Evolutionary conservation across 2,329 filamentous ascomycete species (phyloP), one percentile per base, ranked within the genome.

Genomic region (Pyrenophora tritici-repentis): DNA sequence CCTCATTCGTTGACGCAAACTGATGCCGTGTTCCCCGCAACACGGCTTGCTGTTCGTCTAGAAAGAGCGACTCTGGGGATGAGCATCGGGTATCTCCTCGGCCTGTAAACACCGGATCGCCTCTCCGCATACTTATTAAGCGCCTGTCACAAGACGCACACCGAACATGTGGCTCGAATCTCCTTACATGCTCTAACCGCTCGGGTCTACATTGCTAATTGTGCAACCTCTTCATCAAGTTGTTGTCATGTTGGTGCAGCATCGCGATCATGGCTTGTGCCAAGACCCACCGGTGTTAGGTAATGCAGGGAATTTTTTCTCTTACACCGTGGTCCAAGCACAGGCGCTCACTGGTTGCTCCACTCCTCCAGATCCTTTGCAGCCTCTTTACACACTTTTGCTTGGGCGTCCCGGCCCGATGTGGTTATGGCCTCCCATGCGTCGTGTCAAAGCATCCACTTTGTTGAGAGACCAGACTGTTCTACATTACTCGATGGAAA

Each of bases 51-150:
- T 29, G 48, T 45, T 50, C 37, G 49, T 47, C 52, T 56, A 42
- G 33, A 55, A 53, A 49, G 40, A 50, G 53, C 52, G 35, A 55
- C 16, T 48, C 50, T 56, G 42, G 51, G 42, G 50, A 38, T 41
- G 56, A 57, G 56, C 55, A 47, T 55, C 42, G 35, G 61, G 43
- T 66, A 67, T 72, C 67, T 71, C 68, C 68, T 62, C 62, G 68
- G 68, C 67, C 58, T 34, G 20, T 34, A 50, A 39, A 22, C 29
- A 33, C 50, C 46, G 48, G 32, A 42, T 26, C 37, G 37, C 36
- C 43, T 53, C 24, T 35, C 47, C 40, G 53, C 50, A 47, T 42
- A 51, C 40, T 40, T 48, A 41, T 12, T 12, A 57, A 53, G 39
- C 32, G 50, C 46, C 33, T 42, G 13, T 24, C 9, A 24, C 37